phyloP scores from a whole-genome alignment of 257 asterid species.

The Nicotiana tabacum region DNA sequence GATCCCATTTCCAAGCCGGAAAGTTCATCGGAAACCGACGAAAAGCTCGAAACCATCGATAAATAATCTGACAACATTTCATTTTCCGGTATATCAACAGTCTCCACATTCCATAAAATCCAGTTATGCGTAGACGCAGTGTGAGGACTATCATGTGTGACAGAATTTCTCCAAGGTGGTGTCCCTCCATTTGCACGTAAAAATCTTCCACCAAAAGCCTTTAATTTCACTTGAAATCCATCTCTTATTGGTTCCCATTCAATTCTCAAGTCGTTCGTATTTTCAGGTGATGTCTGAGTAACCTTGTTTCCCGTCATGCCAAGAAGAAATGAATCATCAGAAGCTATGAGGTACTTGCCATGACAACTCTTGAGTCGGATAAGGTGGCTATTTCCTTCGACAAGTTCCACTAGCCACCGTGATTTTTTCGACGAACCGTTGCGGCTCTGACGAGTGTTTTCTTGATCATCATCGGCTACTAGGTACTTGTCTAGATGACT shows the following conservation, averaged over 20 bases:
- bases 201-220: conserved; percentile 50
- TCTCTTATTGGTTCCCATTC: conserved; percentile 87
- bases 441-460: conserved; percentile 38
- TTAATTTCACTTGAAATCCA: conserved; percentile 69
- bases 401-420: not conserved
- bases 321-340: conserved; percentile 38
- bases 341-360: conserved; percentile 9
- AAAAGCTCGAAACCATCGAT: conserved; percentile 61
- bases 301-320: conserved; percentile 84
- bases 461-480: conserved; percentile 47
- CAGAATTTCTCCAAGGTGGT: conserved; percentile 85
- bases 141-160: conserved; percentile 61
- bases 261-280: conserved; percentile 30
- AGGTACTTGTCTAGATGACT: conserved; percentile 57
- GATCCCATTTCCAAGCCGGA: conserved; percentile 59
- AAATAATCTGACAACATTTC: conserved; percentile 53
- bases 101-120: conserved; percentile 79
- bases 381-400: conserved; percentile 8
- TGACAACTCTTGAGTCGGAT: conserved; percentile 17
- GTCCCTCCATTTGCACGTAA: conserved; percentile 84
- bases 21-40: conserved; percentile 65
- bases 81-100: conserved; percentile 55
- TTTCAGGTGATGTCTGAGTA: conserved; percentile 39
- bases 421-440: conserved; percentile 26
- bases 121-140: conserved; percentile 48